Evolutionary conservation across 2,329 filamentous ascomycete genomes (phyloP).

Genomic region (Aureobasidium sp.): DNA sequence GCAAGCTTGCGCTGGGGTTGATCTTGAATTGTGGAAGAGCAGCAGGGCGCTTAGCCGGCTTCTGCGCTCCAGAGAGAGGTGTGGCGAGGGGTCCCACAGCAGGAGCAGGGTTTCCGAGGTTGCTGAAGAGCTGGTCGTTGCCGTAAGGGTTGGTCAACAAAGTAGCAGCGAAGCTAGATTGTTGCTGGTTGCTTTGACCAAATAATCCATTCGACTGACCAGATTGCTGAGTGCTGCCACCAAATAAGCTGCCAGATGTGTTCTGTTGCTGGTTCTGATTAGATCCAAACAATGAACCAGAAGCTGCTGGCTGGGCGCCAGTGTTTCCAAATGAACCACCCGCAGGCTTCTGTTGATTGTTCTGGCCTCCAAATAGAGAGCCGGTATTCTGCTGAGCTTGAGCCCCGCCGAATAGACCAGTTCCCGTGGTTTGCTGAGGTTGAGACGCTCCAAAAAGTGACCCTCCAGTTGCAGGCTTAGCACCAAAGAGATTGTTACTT

Average conservation of each 20-base stretch:
- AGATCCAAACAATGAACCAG: conserved; percentile 28
- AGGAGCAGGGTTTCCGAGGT: conserved; percentile 57
- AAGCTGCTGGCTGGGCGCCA: conserved; percentile 6
- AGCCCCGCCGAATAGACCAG: conserved; percentile 24
- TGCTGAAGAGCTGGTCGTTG: conserved; percentile 75
- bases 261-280: conserved; percentile 29
- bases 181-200: conserved; percentile 45
- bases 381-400: conserved; percentile 25
- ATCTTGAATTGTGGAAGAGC: conserved; percentile 83
- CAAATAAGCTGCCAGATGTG: conserved; percentile 34
- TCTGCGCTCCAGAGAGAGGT: conserved; percentile 69
- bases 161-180: conserved; percentile 61
- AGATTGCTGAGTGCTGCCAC: conserved; percentile 35
- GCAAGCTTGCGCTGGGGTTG: conserved; percentile 70
- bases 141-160: conserved; percentile 86
- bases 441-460: no score
- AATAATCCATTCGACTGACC: conserved; percentile 44
- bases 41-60: conserved; percentile 63
- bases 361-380: conserved; percentile 40
- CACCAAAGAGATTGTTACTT: conserved; percentile 18
- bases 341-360: conserved; percentile 34
- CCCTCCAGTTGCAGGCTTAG: conserved; percentile 22
- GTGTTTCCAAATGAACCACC: conserved; percentile 14
- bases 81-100: conserved; percentile 87
- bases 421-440: conserved; percentile 18